Evolutionary conservation across 495 filamentous ascomycete genomes (phyloP), one percentile per base, ranked within the genome.

Genomic region (Rhizodiscina lignyota): DNA sequence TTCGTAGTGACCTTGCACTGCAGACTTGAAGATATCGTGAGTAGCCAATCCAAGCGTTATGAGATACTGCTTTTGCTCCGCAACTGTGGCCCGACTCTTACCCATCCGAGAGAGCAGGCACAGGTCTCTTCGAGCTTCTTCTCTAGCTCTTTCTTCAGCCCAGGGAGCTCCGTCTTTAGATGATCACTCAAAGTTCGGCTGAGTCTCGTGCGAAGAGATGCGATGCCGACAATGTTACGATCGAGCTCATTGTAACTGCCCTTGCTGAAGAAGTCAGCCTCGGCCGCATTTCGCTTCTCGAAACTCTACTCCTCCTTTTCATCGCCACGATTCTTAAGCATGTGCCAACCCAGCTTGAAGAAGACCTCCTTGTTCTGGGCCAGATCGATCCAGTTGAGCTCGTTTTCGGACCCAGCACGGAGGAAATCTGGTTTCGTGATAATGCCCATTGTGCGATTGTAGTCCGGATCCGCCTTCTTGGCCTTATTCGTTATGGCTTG

Each of bases 321-420:
- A 19, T 38, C 39, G 1, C 48, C 48, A 2, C 68, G 59, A 41
- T 81, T 82, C 5, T 67, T 67, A 17, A 86, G 49, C 2, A 75
- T 66, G 51, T 82, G 74, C 76, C 74, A 83, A 3, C 75, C 78
- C 2, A 82, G 64, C 17, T 64, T 55, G 32, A 85, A 68, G 18
- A 46, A 50, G 12, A 75, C 54, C 34, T 83, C 66, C 20, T 68
- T 56, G 40, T 84, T 85, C 19, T 54, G 48, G 0, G 72, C 62
- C 0, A 79, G 53, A 0, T 63, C 45, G 1, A 81, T 36, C 40
- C 64, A 83, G 4, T 45, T 44, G 0, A 36, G 38, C 37, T 83
- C 67, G 11, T 51, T 64, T 3, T 47, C 51, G 5, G 66, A 68
- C 1, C 64, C 62, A 0, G 51, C 32, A n/a, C 42, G 35, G 1